Evolutionary conservation across 2,329 filamentous ascomycete genomes (phyloP), one percentile per base, ranked within the genome.

Genomic region (Phialocephala subalpina): DNA sequence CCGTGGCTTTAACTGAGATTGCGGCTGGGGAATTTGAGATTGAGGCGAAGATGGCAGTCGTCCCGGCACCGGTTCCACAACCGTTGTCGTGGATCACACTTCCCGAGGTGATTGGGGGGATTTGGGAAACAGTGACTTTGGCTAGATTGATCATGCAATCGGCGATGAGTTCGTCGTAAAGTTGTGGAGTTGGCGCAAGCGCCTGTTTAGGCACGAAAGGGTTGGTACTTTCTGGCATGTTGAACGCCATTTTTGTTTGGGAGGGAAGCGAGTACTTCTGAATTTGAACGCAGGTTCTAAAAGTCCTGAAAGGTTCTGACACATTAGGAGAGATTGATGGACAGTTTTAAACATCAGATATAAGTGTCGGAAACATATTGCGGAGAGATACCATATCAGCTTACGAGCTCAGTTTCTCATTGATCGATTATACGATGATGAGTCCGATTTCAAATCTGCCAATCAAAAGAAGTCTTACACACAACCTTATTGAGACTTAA

Each of bases 31-130:
- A 29, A 6, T 42, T 16, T 3, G 42, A 29, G 22, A 52, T 22
- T 33, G 55, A 3, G 3, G 36, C 27, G 3, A 58, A n/a, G 27
- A 63, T 35, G 22, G 56, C 56, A 27, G 55, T 38, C 3, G 53
- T 63, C 5, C 22, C 62, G 0, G 62, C 36, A 3, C 62, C 62
- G 42, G 62, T 52, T 4, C 62, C 62, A 42, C 62, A 63, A 3
- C 62, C 62, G 49, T 63, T 63, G 25, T 63, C 62, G 18, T 63
- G 62, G 18, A 63, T 27, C 22, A 52, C n/a, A 16, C 38, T 33
- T 11, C 53, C 55, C 14, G 5, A 11, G 9, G 40, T 22, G 45
- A 59, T 16, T n/a, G 20, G 38, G 3, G 55, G 14, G 38, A 59
- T 40, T n/a, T 63, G 22, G 4, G 40, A 25, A 8, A 63, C 22